These are phyloP conservation scores for Coemansia interrupta DNA, from an alignment of 192 early-diverging fungal genomes.

Conservation along the genomic window DNA sequence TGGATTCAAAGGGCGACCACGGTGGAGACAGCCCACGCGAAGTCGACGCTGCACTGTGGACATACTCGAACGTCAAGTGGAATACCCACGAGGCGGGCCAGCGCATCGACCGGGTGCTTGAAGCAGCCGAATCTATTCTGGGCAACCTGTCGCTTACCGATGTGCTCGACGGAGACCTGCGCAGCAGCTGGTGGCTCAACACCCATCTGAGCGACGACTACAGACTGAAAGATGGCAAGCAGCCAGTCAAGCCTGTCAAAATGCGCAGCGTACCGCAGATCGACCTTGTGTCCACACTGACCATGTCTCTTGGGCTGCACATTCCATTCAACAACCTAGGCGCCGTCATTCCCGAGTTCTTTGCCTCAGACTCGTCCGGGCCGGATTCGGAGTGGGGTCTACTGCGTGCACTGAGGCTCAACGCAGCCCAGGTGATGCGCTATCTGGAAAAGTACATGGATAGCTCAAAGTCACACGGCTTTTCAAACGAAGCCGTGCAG, in stretches of 20 bases:
- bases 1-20: conserved; percentile 93
- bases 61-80: conserved; percentile 64
- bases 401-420: conserved; percentile 59
- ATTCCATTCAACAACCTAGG: conserved; percentile 95
- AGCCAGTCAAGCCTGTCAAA: conserved; percentile 17
- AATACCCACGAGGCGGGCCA: conserved; percentile 40
- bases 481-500: conserved; percentile 30
- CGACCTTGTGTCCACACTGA: conserved; percentile 83
- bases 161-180: conserved; percentile 53
- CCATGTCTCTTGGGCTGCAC: conserved; percentile 74
- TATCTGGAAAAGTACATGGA: conserved; percentile 40
- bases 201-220: conserved; percentile 40
- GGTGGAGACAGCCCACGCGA: conserved; percentile 93
- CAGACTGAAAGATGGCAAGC: conserved; percentile 5
- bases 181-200: conserved; percentile 33
- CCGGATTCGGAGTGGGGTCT: conserved; percentile 31
- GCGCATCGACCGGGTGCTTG: conserved; percentile 25
- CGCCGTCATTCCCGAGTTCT: conserved; percentile 79
- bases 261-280: conserved; percentile 80
- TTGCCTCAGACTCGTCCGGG: conserved; percentile 43
- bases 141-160: conserved; percentile 20
- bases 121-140: conserved; percentile 8
- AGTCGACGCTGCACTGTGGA: conserved; percentile 77
- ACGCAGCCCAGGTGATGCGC: conserved; percentile 59
- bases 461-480: conserved; percentile 40